These are phyloP conservation scores for Acidomyces sp. DNA, from an alignment of 495 filamentous ascomycete genomes.

Conservation along the genomic window DNA sequence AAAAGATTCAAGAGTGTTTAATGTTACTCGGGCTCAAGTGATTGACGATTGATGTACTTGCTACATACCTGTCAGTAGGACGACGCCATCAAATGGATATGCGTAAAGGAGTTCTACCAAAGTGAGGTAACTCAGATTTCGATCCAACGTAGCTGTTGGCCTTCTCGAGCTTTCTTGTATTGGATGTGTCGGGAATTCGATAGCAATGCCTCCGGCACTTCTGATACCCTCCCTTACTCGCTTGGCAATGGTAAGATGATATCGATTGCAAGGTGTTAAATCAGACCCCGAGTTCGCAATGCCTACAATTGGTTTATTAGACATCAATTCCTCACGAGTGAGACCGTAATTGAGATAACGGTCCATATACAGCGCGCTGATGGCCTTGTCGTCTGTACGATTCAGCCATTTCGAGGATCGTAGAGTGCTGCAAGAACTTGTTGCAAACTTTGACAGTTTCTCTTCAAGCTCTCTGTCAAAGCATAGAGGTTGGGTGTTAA, in stretches of 20 bases:
- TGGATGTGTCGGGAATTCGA: conserved; percentile 45
- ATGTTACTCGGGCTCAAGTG: too few species aligned
- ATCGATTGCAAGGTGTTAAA: conserved; percentile 40
- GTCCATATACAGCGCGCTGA: conserved; percentile 42
- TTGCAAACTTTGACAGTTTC: conserved; percentile 14
- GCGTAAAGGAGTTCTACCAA: conserved; percentile 40
- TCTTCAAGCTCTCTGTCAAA: conserved; percentile 31
- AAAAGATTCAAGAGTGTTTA: too few species aligned
- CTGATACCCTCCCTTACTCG: conserved; percentile 43
- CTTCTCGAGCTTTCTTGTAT: conserved; percentile 41
- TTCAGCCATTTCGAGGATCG: conserved; percentile 39
- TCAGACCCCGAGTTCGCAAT: conserved; percentile 45
- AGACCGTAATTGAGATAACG: conserved; percentile 45
- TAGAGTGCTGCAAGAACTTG: conserved; percentile 26
- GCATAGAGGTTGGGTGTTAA: too few species aligned
- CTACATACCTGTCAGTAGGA: conserved; percentile 43
- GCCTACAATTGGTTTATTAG: conserved; percentile 44
- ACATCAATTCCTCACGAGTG: conserved; percentile 41
- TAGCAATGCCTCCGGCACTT: conserved; percentile 40
- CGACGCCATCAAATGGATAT: conserved; percentile 43
- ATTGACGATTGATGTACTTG: too few species aligned
- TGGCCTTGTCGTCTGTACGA: conserved; percentile 34
- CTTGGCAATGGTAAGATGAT: conserved; percentile 41
- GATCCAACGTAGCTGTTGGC: conserved; percentile 41
- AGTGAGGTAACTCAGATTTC: conserved; percentile 40